Evolutionary conservation across 371 early-diverging fungal genomes (phyloP), one percentile per base, ranked within the genome.

Genomic region (Saksenaea vasiformis): DNA sequence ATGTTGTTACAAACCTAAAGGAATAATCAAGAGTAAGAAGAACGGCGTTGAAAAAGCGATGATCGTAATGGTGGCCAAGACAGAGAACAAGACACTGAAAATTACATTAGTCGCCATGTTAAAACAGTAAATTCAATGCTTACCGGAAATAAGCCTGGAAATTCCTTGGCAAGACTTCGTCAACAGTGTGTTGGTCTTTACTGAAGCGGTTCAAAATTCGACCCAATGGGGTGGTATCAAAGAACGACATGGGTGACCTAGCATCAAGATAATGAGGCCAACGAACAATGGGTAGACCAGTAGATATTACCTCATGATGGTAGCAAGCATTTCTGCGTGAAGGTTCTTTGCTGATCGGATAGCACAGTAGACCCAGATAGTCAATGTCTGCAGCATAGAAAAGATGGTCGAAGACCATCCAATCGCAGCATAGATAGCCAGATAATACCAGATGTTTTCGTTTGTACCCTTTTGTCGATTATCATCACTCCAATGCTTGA

Each of bases 211-310:
- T 89, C 44, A 96, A 68, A 39, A 95, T 89, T 44, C 93, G 87
- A 19, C 96, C 96, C 14, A 94, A 73, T 0, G 95, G 98, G 1
- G 95, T 96, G 0, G 91, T 88, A 67, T 95, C 93, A 69, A 87
- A 88, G 65, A 94, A 97, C 0, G 87, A 80, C 93, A 95, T 95
- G 17, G 97, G 96, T 10, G 95, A 90, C 9, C 86, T 84, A 44
- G 79, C 47, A 15, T 77, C 72, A 31, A 55, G 43, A 43, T 5
- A 38, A 11, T 0, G n/a, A 57, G 9, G 11, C 14, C 28, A 27
- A 34, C 3, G 34, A 24, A 35, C 22, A 37, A 14, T 15, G 19
- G 9, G n/a, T 7, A 35, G 24, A 38, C 26, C 35, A 14, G 28
- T 56, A 47, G 36, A 19, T 35, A 5, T 60, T 56, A 72, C 66